phyloP scores from a whole-genome alignment of 768 basidiomycete genomes.

The Trametes villosa region DNA sequence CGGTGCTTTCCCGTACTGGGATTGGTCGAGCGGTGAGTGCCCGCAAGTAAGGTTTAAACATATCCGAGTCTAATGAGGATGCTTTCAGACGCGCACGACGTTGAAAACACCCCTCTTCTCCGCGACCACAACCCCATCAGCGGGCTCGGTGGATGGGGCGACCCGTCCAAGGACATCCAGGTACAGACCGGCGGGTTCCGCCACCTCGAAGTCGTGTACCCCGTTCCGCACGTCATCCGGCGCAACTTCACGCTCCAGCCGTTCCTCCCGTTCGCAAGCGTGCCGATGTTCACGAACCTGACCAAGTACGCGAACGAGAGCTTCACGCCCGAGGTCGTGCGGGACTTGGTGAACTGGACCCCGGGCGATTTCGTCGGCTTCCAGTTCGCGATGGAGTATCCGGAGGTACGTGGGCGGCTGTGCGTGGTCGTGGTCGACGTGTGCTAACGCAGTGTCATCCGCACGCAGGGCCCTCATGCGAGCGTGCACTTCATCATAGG shows the following conservation, averaged over 20 bases:
- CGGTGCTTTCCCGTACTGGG: conserved; percentile 33
- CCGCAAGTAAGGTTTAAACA: neutral
- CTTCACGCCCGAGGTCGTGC: conserved; percentile 31
- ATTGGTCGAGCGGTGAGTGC: conserved; percentile 33
- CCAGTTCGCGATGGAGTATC: conserved; percentile 36
- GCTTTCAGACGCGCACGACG: conserved; percentile 29
- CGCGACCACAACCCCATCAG: conserved; percentile 24
- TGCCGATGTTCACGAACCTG: conserved; percentile 26
- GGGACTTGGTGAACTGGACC: conserved; percentile 32
- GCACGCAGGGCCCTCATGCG: conserved; percentile 38
- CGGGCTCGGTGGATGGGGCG: conserved; percentile 36
- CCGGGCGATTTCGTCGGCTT: conserved; percentile 38
- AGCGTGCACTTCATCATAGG: conserved; percentile 39
- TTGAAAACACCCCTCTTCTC: conserved; percentile 29
- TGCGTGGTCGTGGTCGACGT: neutral
- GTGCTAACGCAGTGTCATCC: neutral
- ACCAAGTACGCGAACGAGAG: conserved; percentile 30
- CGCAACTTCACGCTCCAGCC: conserved; percentile 41
- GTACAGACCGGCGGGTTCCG: conserved; percentile 37
- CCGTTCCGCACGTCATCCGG: conserved; percentile 37
- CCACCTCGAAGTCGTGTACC: conserved; percentile 35
- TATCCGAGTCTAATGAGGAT: neutral
- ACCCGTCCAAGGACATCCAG: conserved; percentile 25
- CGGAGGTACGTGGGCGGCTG: conserved; percentile 26
- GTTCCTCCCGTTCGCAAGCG: conserved; percentile 20